These are phyloP conservation scores for Pseudisothecium myosuroides DNA, from an alignment of 225 moss, liverwort and hornwort genomes.

Conservation along the genomic window DNA sequence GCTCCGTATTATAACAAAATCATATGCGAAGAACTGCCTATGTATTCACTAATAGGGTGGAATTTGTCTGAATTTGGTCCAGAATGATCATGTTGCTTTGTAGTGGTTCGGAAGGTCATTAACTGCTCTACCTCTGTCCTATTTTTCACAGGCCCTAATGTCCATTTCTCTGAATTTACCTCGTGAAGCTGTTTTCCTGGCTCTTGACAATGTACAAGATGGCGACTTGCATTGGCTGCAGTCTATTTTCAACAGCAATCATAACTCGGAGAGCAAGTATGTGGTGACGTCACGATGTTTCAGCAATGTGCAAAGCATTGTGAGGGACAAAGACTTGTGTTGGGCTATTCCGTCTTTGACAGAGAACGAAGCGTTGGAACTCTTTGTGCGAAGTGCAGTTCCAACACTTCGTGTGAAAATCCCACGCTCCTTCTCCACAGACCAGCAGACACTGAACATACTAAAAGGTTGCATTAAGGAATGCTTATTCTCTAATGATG, in stretches of 20 bases:
- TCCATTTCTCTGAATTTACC: not conserved
- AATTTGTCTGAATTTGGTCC: not conserved
- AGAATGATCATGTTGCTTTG: not conserved
- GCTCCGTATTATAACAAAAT: not conserved
- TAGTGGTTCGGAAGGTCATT: not conserved
- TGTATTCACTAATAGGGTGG: not conserved
- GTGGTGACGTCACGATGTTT: not conserved
- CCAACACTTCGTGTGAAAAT: not conserved
- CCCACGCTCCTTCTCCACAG: not conserved
- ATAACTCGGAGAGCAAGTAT: not conserved
- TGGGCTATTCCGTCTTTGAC: not conserved
- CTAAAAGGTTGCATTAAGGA: not conserved
- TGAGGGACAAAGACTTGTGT: not conserved
- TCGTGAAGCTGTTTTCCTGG: not conserved
- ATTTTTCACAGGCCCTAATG: not conserved
- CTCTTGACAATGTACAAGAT: slow-evolving; percentile 1
- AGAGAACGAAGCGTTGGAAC: slow-evolving; percentile 1
- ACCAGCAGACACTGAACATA: not conserved
- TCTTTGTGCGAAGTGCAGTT: not conserved
- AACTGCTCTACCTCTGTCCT: not conserved
- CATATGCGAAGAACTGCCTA: not conserved
- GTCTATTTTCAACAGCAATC: not conserved
- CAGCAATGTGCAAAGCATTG: not conserved
- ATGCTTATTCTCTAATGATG: not conserved
- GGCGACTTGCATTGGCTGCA: not conserved